Evolutionary conservation across 345 rosid genomes (phyloP).

Genomic region (Atalantia buxifolia): DNA sequence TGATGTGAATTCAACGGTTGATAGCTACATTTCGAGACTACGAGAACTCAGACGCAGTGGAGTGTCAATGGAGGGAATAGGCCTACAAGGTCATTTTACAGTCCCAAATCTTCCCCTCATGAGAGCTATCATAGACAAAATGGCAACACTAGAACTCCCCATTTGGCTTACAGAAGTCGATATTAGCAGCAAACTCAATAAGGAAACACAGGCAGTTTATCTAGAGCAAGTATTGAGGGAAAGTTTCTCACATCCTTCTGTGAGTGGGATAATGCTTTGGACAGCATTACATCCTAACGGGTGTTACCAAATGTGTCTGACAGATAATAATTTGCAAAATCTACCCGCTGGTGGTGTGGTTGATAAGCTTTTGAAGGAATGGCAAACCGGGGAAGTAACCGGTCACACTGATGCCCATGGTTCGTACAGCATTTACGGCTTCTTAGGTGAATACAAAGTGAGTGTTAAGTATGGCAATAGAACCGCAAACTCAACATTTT

Average conservation of each 20-base stretch:
- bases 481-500: constrained; percentile 43
- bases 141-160: constrained; percentile 69
- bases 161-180: constrained; percentile 91
- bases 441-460: constrained; percentile 61
- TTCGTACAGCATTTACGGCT: constrained; percentile 58
- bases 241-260: constrained; percentile 80
- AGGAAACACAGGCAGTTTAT: constrained; percentile 54
- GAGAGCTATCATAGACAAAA: constrained; percentile 66
- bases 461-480: constrained; percentile 29
- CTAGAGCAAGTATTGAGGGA: constrained; percentile 75
- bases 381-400: constrained; percentile 41
- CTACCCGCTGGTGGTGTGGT: constrained; percentile 76
- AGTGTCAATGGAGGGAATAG: constrained; percentile 58
- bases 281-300: constrained; percentile 70
- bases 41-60: constrained; percentile 52
- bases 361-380: constrained; percentile 54
- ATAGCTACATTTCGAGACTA: constrained; percentile 47
- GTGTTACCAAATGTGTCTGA: constrained; percentile 83
- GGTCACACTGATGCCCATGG: constrained; percentile 54
- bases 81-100: constrained; percentile 72
- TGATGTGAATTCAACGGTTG: constrained; percentile 67
- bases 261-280: constrained; percentile 83
- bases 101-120: constrained; percentile 62
- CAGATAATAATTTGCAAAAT: constrained; percentile 46
- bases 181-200: constrained; percentile 40